Evolutionary conservation across 352 stramenopile species (phyloP), one percentile per base, ranked within the genome.

Genomic region (Phytopythium sindhum): DNA sequence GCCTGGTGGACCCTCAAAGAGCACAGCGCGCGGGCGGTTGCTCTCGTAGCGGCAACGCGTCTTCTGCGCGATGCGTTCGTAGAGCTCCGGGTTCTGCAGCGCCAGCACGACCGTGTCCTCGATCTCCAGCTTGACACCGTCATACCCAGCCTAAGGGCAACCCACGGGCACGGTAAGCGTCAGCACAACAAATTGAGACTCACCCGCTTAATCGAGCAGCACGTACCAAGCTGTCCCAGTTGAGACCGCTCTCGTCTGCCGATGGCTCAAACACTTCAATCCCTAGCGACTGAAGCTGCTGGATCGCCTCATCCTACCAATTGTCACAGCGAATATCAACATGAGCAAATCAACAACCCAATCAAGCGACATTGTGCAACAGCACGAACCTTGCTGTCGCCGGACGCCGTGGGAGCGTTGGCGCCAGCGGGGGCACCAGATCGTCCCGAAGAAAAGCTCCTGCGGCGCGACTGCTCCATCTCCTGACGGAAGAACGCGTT

Each of bases 1-100:
- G n/a, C 94, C 94, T 10, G 94, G 93, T 12, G 94, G 94, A 1
- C 94, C 94, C 78, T 98, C 93, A 65, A 98, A 98, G 2, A 98
- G 73, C 15, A 98, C 84, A 6, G 92, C 89, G 29, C 90, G 84
- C 17, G 91, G 91, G 0, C 90, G 88, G 62, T 97, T 97, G 71
- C 78, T 95, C 52, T 97, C 90, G 62, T 90, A 98, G 24, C 87
- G 84, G 39, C 78, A 88, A 9, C 93, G 84, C 2, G 93, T 98
- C 67, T 96, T 94, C 29, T 85, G 72, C 2, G 91, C 90, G 61
- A 98, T 97, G 19, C 88, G 70, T 42, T 97, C 90, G 63, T 97
- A 98, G 19, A 96, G 69, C 50, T 97, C 90, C 1, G 91, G 91
- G 58, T 98, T 95, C 55, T 97, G 86, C 63, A 98, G 75, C n/a